Evolutionary conservation across 2,329 filamentous ascomycete species (phyloP).

Genomic region (Monosporascus sp.): DNA sequence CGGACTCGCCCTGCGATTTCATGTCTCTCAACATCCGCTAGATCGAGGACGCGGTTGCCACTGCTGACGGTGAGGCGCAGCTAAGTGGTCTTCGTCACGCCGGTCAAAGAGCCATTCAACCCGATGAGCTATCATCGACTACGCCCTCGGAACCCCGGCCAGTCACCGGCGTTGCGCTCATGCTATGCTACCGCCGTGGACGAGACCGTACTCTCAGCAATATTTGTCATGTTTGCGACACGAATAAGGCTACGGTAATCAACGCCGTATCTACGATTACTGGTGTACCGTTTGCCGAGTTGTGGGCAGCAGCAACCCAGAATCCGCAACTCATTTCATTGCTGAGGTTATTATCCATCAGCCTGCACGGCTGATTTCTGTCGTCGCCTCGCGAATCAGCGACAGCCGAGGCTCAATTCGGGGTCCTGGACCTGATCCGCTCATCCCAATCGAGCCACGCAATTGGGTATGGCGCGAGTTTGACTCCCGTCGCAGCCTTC

Average conservation of each 20-base stretch:
- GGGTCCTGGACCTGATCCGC: conserved; percentile 4
- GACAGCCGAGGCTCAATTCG: conserved; percentile 4
- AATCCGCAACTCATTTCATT: conserved; percentile 2
- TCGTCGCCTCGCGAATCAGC: conserved; percentile 3
- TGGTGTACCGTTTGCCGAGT: conserved; percentile 1
- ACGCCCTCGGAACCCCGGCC: conserved; percentile 1
- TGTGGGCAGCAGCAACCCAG: neutral
- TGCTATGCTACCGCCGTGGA: neutral
- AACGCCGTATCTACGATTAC: neutral
- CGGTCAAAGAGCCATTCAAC: conserved; percentile 3
- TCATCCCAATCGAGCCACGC: conserved; percentile 6
- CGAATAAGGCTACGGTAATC: neutral
- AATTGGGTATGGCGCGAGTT: conserved; percentile 10
- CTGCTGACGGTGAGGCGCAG: conserved; percentile 3
- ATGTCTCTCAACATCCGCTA: conserved; percentile 9
- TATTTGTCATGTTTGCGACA: conserved; percentile 5
- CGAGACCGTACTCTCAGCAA: conserved; percentile 6
- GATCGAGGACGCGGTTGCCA: conserved; percentile 9
- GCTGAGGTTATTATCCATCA: conserved; percentile 1
- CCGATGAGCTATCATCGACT: conserved; percentile 6
- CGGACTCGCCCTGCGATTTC: conserved; percentile 3
- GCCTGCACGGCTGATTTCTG: conserved; percentile 7
- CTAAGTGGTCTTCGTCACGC: conserved; percentile 2
- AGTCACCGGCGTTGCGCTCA: neutral
- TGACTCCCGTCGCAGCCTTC: conserved; percentile 4